phyloP scores from a whole-genome alignment of 345 rosid genomes.

The Brassica juncea region DNA sequence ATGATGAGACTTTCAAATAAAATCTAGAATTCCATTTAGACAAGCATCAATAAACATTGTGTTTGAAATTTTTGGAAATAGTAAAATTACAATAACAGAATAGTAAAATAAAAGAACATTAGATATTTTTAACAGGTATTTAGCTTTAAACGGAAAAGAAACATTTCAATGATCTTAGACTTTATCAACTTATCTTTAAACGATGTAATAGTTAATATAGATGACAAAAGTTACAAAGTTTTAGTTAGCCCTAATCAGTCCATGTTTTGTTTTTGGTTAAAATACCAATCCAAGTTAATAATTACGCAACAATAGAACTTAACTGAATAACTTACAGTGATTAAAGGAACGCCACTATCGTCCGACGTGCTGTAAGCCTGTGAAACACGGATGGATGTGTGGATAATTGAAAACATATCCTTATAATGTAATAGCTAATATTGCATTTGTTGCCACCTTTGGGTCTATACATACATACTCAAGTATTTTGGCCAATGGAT shows the following conservation, averaged over 20 bases:
- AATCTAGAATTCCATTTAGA: not conserved
- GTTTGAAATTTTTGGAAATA: not conserved
- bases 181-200: not conserved
- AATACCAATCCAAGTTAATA: not conserved
- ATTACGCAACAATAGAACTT: not conserved
- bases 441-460: slow-evolving; percentile 28
- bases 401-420: slow-evolving; percentile 2
- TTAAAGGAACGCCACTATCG: slow-evolving; percentile 3
- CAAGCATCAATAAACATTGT: not conserved
- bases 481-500: not conserved
- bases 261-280: not conserved
- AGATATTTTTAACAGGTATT: not conserved
- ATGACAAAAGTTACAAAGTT: not conserved
- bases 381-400: slow-evolving; percentile 13
- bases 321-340: not conserved
- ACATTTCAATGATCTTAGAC: not conserved
- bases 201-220: not conserved
- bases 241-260: not conserved
- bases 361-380: not conserved
- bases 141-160: not conserved
- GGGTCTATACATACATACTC: not conserved
- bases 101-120: not conserved
- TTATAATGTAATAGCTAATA: not conserved
- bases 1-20: not conserved
- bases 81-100: not conserved